These are phyloP conservation scores for Metarhizium sp. DNA, from an alignment of 2,329 filamentous ascomycete species.

Conservation along the genomic window DNA sequence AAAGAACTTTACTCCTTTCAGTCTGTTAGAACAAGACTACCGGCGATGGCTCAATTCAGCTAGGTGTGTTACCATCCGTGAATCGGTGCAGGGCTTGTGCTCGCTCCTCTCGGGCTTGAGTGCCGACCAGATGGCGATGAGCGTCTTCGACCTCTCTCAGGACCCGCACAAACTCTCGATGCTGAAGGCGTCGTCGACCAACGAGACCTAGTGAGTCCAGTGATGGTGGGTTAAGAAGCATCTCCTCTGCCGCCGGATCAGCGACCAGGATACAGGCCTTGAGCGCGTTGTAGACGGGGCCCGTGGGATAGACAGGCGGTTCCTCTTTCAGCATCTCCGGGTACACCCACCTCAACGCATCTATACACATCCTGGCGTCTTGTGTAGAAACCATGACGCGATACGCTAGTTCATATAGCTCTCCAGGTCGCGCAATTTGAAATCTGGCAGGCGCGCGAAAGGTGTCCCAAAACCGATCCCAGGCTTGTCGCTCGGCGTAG, in stretches of 20 bases:
- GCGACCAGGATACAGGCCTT: slow-evolving; percentile 45
- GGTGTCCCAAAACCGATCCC: slow-evolving; percentile 49
- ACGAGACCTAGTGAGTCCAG: slow-evolving; percentile 5
- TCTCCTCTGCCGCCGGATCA: slow-evolving; percentile 37
- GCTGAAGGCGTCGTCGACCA: slow-evolving; percentile 13
- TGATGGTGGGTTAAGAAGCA: slow-evolving; percentile 13
- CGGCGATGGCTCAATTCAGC: not conserved
- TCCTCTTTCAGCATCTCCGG: slow-evolving; percentile 50
- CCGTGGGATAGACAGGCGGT: slow-evolving; percentile 35
- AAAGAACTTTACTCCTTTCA: not conserved
- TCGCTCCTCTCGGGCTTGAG: slow-evolving; percentile 9
- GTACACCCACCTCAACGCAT: slow-evolving; percentile 42
- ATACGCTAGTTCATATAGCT: slow-evolving; percentile 48
- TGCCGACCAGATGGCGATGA: slow-evolving; percentile 7
- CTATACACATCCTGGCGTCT: slow-evolving; percentile 33
- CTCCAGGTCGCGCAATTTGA: slow-evolving; percentile 35
- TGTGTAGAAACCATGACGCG: slow-evolving; percentile 33
- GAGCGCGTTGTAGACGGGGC: slow-evolving; percentile 36
- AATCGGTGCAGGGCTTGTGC: slow-evolving; percentile 8
- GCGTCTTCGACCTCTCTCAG: slow-evolving; percentile 21
- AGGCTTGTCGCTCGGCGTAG: slow-evolving; percentile 38
- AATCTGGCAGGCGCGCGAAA: slow-evolving; percentile 48
- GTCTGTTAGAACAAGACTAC: not conserved
- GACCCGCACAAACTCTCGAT: slow-evolving; percentile 23
- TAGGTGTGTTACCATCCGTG: not conserved